Percentiles rank a stretch among this genome's conserved stretches.
phyloP scores from a whole-genome alignment of 23 red algal species.

The Gracilaria gracilis region DNA sequence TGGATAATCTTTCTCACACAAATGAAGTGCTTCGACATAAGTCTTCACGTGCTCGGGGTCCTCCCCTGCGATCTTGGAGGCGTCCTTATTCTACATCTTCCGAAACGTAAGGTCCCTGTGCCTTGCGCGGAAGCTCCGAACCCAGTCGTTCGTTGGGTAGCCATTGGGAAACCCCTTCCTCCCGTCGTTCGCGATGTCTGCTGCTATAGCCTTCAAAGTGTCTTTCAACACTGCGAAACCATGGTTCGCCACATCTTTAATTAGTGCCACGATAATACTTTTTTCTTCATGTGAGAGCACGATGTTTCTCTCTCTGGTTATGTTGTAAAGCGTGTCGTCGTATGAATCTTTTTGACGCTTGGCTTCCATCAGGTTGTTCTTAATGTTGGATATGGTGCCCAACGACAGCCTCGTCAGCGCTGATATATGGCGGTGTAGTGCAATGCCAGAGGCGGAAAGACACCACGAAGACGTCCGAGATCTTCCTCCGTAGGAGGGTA shows the following conservation, averaged over 20 bases:
- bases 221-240: background rate
- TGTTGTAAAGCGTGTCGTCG: too few relatives aligned
- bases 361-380: too few relatives aligned
- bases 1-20: background rate
- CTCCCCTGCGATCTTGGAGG: background rate
- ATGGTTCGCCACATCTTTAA: background rate
- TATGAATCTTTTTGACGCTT: too few relatives aligned
- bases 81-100: slow-evolving; percentile 27
- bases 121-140: slow-evolving; percentile 3
- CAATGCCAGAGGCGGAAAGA: too few relatives aligned
- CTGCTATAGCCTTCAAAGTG: slow-evolving; percentile 6
- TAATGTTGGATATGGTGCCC: too few relatives aligned
- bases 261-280: background rate
- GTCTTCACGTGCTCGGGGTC: background rate
- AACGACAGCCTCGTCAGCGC: too few relatives aligned
- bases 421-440: too few relatives aligned
- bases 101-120: slow-evolving; percentile 34
- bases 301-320: background rate
- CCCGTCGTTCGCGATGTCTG: background rate
- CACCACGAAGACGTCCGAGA: too few relatives aligned
- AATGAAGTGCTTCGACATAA: background rate
- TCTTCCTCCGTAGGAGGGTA: too few relatives aligned
- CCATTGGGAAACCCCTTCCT: background rate
- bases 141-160: background rate
- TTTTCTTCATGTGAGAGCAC: background rate